Evolutionary conservation across 176 grass and related monocot species (phyloP), one percentile per base, ranked within the genome.

Genomic region (Raddia guianensis): DNA sequence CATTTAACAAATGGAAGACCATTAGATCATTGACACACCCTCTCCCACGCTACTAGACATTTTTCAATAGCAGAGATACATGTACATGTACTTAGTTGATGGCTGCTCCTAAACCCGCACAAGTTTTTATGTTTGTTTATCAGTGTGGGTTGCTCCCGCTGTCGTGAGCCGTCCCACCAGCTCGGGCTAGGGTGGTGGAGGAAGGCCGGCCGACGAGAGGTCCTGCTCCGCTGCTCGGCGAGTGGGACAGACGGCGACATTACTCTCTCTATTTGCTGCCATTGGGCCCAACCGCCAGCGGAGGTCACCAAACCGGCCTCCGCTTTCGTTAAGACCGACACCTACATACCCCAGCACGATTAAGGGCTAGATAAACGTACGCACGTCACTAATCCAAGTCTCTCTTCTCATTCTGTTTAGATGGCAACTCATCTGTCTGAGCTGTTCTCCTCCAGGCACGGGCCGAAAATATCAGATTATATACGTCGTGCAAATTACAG

Each of bases 251-350:
- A 56, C 75, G 58, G 82, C 57, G 20, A 44, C 75, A 49, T 66
- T 0, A 33, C 76, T 11, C 11, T 51, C n/a, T 27, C 33, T 20
- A 0, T 70, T 49, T 63, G 3, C 37, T 2, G 8, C 56, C 5
- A 13, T 7, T 21, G 37, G 62, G 72, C 52, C 66, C 68, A 63
- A 59, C 72, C 3, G 21, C 68, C 68, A 72, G 65, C 43, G 43
- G 45, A 20, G 20, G 75, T 40, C 83, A 85, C 83, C 83, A 79
- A 79, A 66, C 68, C 6, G 5, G 50, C 83, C 58, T 65, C 75
- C 75, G 18, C 58, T 64, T 79, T 11, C 67, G 21, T 85, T 64
- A 79, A 78, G 55, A 16, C 9, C 69, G 12, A 18, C 70, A 82
- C 79, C 68, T 63, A 65, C 18, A 8, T 15, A n/a, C 53, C 37